phyloP scores from a whole-genome alignment of 2,329 filamentous ascomycete genomes.

The Pseudonectria buxi region DNA sequence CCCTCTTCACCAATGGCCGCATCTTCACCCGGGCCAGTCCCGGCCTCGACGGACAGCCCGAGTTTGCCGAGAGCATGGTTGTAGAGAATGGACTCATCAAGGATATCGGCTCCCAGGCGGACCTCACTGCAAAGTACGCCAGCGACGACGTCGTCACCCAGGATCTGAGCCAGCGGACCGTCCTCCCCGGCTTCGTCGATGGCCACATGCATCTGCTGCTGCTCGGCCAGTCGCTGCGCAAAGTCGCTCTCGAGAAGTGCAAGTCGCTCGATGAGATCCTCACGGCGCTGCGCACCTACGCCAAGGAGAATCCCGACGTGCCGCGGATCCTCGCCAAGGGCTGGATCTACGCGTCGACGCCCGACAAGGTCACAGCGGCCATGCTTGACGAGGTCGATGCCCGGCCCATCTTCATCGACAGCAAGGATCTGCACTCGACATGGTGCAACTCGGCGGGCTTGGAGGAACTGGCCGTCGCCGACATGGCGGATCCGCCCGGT shows the following conservation, averaged over 20 bases:
- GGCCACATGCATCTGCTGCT: constrained; percentile 51
- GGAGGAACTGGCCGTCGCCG: constrained; percentile 39
- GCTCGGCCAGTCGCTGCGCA: constrained; percentile 46
- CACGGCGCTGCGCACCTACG: constrained; percentile 37
- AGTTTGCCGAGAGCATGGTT: constrained; percentile 28
- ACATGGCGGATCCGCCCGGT: constrained; percentile 41
- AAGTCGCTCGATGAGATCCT: constrained; percentile 44
- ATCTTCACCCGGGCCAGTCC: constrained; percentile 20
- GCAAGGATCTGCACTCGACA: constrained; percentile 49
- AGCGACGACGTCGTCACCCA: constrained; percentile 6
- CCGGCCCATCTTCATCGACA: constrained; percentile 50
- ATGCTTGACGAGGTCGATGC: constrained; percentile 45
- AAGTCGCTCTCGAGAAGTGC: constrained; percentile 43
- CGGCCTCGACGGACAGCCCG: constrained; percentile 18
- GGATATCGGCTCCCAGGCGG: constrained; percentile 25
- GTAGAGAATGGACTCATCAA: constrained; percentile 28
- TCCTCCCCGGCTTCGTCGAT: constrained; percentile 52
- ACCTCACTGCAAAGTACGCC: constrained; percentile 17
- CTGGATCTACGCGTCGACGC: constrained; percentile 49
- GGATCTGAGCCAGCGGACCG: constrained; percentile 27
- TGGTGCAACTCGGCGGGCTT: constrained; percentile 50
- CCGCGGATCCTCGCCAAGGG: constrained; percentile 46
- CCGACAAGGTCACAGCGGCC: constrained; percentile 36
- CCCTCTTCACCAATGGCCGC: constrained; percentile 23
- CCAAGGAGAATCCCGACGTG: constrained; percentile 38